Conservation (phyloP, 352 stramenopile genomes). For the Hyaloperonospora brassicae region DNA sequence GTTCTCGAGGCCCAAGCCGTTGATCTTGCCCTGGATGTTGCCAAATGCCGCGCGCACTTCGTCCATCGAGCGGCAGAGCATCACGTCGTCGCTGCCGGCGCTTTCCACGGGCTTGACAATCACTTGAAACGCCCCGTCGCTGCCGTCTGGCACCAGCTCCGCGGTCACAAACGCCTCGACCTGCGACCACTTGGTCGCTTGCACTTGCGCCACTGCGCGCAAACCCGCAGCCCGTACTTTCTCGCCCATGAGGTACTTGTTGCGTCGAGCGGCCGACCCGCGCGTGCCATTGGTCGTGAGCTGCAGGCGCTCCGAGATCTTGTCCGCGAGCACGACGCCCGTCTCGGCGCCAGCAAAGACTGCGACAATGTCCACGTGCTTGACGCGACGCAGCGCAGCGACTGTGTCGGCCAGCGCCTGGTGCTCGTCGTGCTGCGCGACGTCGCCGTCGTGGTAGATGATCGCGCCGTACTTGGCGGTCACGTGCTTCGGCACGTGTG, state of each 20-base stretch:
- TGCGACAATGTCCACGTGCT: conserved; percentile 51
- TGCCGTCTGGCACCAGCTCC: conserved; percentile 33
- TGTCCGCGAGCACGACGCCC: conserved; percentile 87
- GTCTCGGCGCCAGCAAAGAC: conserved; percentile 90
- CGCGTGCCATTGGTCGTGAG: conserved; percentile 82
- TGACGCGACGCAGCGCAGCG: conserved; percentile 27
- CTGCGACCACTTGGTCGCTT: conserved; percentile 71
- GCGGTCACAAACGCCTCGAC: conserved; percentile 76
- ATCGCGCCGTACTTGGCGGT: conserved; percentile 45
- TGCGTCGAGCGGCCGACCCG: conserved; percentile 74
- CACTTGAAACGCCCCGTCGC: conserved; percentile 43
- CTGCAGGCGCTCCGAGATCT: conserved; percentile 80
- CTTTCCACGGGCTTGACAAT: conserved; percentile 92
- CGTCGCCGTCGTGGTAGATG: conserved; percentile 63
- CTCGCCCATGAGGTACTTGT: conserved; percentile 88
- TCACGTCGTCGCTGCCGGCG: conserved; percentile 91
- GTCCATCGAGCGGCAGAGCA: conserved; percentile 84
- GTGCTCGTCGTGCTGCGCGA: conserved; percentile 22
- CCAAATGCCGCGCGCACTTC: conserved; percentile 87
- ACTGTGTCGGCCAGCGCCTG: conserved; percentile 33
- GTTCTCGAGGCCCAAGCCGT: conserved; percentile 80
- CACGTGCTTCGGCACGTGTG: conserved; percentile 49
- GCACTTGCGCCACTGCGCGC: conserved; percentile 71
- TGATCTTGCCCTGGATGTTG: conserved; percentile 88
- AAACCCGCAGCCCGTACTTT: conserved; percentile 63